Evolutionary conservation across 148 eudicot species (phyloP), one percentile per base, ranked within the genome.

Genomic region (Chenopodium suecicum): DNA sequence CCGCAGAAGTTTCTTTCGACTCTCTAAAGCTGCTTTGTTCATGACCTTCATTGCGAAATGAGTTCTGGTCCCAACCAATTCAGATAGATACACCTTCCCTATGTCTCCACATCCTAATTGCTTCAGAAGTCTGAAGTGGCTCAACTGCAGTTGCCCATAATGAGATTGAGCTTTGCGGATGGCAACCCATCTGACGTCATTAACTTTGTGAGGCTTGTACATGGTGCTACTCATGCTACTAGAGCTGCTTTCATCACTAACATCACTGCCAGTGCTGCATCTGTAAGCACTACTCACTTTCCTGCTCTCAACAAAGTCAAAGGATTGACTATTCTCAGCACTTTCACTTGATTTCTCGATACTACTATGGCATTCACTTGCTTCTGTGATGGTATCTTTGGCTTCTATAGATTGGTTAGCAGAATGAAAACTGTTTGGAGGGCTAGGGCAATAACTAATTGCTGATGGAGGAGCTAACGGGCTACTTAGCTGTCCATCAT

Each of bases 1-100:
- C 83, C 98, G 88, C 75, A 88, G 74, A 80, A 91, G 89, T 90
- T 95, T 95, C 82, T 95, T 95, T 79, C 98, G 85, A 69, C 97
- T 88, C 48, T 87, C 97, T 64, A 95, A 81, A 66, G 84, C 87
- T 27, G 88, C 89, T 83, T 95, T 95, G 44, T 95, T 90, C 98
- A 95, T 95, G 50, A 93, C 92, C 80, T 95, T 95, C 89, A 95
- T 90, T 10, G 98, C 98, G 84, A 95, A 95, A 79, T 88, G 88
- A 74, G 90, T 90, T 76, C 86, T 86, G 0, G 98, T 93, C 64
- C 98, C 98, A 47, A 78, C 84, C 87, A 95, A 82, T 87, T 95
- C 98, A 11, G 93, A 83, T 11, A 95, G 89, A 86, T 89, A 86
- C 41, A 95, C 98, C 54, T 87, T 92, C 9, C 98, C 98, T 32